Conservation (phyloP, 257 asterid species). For the Misopates orontium region DNA sequence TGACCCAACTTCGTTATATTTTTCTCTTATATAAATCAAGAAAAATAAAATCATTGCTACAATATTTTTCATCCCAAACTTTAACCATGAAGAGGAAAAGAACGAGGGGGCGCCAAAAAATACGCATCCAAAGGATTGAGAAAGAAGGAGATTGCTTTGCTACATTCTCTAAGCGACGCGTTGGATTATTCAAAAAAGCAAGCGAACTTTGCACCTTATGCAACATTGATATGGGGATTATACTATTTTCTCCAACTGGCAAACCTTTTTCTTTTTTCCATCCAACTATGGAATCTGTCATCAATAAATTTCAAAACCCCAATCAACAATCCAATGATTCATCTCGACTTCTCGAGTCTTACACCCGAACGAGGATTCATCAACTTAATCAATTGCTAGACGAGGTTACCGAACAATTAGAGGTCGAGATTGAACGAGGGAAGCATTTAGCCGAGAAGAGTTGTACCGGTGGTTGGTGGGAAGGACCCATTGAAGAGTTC, state of each 20-base stretch:
- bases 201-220: conserved; percentile 37
- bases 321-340: not conserved
- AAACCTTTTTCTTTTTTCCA: conserved; percentile 49
- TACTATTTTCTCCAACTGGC: conserved; percentile 41
- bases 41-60: not conserved
- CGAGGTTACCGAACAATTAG: conserved; percentile 8
- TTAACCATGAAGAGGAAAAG: conserved; percentile 29
- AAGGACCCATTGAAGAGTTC: not conserved
- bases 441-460: not conserved
- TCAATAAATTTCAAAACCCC: not conserved
- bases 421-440: conserved; percentile 26
- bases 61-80: not conserved
- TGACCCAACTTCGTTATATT: not conserved
- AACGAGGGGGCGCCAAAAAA: conserved; percentile 34
- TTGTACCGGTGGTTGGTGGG: conserved; percentile 5
- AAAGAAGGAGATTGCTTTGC: conserved; percentile 24
- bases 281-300: conserved; percentile 32
- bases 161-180: conserved; percentile 36
- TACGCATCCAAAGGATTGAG: conserved; percentile 31
- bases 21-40: conserved; percentile 12
- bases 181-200: conserved; percentile 31
- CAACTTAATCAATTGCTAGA: conserved; percentile 24
- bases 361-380: conserved; percentile 24
- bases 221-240: conserved; percentile 31
- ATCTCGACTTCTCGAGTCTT: conserved; percentile 22